Evolutionary conservation across 345 rosid species (phyloP).

Genomic region (Odontarrhena argentea): DNA sequence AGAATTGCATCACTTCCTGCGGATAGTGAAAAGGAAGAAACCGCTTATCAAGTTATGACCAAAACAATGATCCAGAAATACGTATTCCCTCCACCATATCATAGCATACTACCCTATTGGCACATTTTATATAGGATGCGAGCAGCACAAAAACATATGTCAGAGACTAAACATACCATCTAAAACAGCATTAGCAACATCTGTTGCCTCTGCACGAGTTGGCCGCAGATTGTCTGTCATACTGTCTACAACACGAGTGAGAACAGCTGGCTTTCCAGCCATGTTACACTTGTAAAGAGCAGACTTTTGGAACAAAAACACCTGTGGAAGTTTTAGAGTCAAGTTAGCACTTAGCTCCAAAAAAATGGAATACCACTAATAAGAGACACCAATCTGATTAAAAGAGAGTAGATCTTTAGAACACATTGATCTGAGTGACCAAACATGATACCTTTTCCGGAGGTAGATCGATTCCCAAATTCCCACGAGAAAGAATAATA

Average conservation of each 20-base stretch:
- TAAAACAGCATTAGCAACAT: constrained; percentile 97
- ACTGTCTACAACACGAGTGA: constrained; percentile 97
- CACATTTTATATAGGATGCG: too few species aligned
- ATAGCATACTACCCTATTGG: too few species aligned
- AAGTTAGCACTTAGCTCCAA: constrained; percentile 20
- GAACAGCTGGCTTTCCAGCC: constrained; percentile 97
- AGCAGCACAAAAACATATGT: constrained; percentile 2
- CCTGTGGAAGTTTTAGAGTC: constrained; percentile 52
- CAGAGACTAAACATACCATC: constrained; percentile 59
- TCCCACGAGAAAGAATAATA: constrained; percentile 93
- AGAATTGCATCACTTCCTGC: constrained; percentile 98
- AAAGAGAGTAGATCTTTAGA: not conserved
- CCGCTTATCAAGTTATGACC: not conserved
- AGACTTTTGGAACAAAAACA: constrained; percentile 92
- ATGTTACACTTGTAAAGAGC: constrained; percentile 96
- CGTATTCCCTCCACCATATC: not conserved
- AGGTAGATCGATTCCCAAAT: constrained; percentile 94
- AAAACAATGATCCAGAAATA: constrained; percentile 22
- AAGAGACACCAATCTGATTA: constrained; percentile 19
- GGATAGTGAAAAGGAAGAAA: constrained; percentile 16
- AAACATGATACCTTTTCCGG: constrained; percentile 73
- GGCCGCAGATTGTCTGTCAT: constrained; percentile 96
- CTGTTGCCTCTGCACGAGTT: constrained; percentile 98
- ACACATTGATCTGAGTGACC: constrained; percentile 9
- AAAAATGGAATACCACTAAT: constrained; percentile 28